phyloP scores from a whole-genome alignment of 1,284 basidiomycete species.

The Melanopsichium pennsylvanicum region DNA sequence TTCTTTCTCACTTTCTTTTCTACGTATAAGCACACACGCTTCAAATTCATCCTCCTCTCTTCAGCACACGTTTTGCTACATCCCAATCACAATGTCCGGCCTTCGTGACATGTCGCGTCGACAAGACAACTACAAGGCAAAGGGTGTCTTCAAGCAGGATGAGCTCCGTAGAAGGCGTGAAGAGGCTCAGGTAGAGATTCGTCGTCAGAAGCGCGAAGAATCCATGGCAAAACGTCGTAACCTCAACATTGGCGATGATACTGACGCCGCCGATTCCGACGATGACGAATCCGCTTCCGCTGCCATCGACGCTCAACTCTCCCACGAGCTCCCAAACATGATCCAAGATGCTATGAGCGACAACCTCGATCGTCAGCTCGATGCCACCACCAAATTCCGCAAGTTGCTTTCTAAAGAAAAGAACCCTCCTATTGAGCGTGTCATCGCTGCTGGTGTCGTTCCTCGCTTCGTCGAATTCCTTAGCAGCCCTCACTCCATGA shows the following conservation, averaged over 20 bases:
- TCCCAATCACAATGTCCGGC: slow-evolving; percentile 45
- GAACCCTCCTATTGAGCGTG: slow-evolving; percentile 99
- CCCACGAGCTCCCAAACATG: slow-evolving; percentile 80
- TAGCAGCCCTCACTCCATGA: slow-evolving; percentile 85
- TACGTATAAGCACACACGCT: too few species aligned
- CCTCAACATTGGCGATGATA: slow-evolving; percentile 55
- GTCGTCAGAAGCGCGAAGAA: slow-evolving; percentile 65
- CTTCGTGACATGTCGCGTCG: slow-evolving; percentile 60
- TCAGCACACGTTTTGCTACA: not conserved
- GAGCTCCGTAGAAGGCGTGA: slow-evolving; percentile 64
- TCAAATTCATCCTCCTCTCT: not conserved
- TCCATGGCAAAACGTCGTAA: slow-evolving; percentile 65
- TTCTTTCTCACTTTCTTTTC: not conserved
- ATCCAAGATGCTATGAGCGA: slow-evolving; percentile 91
- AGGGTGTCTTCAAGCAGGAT: slow-evolving; percentile 64
- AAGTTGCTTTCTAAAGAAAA: slow-evolving; percentile 97
- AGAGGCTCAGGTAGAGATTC: slow-evolving; percentile 65
- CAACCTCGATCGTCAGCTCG: slow-evolving; percentile 87
- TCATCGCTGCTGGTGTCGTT: slow-evolving; percentile 97
- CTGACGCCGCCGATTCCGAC: slow-evolving; percentile 61
- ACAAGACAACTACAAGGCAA: slow-evolving; percentile 64
- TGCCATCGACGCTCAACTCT: slow-evolving; percentile 71
- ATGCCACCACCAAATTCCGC: slow-evolving; percentile 93
- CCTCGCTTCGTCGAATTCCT: slow-evolving; percentile 97
- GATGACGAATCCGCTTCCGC: slow-evolving; percentile 56